These are phyloP conservation scores for Chrysoporthe deuterocubensis DNA, from an alignment of 2,329 filamentous ascomycete genomes.

Conservation along the genomic window DNA sequence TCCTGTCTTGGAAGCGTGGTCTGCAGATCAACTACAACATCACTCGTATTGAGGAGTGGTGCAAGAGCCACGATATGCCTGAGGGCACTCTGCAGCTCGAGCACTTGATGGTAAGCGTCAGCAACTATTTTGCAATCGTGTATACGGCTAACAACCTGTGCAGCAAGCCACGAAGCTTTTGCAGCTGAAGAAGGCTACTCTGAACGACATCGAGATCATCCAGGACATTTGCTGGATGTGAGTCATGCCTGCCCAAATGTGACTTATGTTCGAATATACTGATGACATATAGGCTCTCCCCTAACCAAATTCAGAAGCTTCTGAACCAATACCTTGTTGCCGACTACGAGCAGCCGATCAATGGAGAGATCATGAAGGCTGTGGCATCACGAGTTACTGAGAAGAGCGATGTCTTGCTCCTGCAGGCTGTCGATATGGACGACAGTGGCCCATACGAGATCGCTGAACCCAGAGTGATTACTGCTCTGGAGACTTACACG, in stretches of 20 bases:
- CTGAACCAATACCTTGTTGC: conserved; percentile 98
- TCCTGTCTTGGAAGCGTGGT: conserved; percentile 98
- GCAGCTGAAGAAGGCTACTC: conserved; percentile 96
- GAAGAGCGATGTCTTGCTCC: conserved; percentile 93
- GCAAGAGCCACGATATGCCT: conserved; percentile 99
- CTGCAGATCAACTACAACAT: conserved; percentile 99
- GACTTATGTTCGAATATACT: conserved; percentile 3
- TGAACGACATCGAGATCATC: conserved; percentile 99
- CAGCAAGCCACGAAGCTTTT: conserved; percentile 97
- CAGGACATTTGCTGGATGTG: conserved; percentile 99
- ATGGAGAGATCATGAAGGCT: conserved; percentile 99
- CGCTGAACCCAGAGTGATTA: conserved; percentile 93
- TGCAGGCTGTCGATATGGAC: conserved; percentile 97
- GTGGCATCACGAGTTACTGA: conserved; percentile 96
- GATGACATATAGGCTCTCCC: conserved; percentile 71
- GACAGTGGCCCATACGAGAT: conserved; percentile 99
- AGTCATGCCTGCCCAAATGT: conserved; percentile 46
- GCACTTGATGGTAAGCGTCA: conserved; percentile 80
- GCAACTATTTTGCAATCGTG: background rate
- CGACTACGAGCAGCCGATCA: conserved; percentile 99
- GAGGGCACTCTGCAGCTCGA: conserved; percentile 96
- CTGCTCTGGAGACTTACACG: conserved; percentile 95
- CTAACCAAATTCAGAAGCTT: conserved; percentile 98
- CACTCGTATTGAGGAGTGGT: conserved; percentile 99
- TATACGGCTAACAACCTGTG: conserved; percentile 35